These are phyloP conservation scores for Xylariaceae sp. DNA, from an alignment of 2,329 filamentous ascomycete species.

Conservation along the genomic window DNA sequence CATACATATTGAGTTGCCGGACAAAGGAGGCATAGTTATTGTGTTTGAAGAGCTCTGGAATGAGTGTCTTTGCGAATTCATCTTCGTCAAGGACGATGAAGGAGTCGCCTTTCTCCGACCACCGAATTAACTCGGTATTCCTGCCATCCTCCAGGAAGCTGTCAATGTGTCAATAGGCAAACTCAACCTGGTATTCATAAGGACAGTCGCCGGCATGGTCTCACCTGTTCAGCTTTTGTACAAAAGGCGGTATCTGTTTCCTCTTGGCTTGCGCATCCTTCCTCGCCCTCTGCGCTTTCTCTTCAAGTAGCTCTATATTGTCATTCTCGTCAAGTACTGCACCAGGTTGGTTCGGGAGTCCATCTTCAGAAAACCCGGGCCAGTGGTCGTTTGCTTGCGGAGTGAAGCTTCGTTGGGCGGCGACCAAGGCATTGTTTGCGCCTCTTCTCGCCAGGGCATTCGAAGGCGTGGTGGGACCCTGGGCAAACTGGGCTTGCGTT, in stretches of 20 bases:
- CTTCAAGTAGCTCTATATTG: conserved; percentile 74
- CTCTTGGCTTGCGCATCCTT: conserved; percentile 83
- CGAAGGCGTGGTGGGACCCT: conserved; percentile 31
- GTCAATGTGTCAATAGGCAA: conserved; percentile 1
- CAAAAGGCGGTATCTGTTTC: conserved; percentile 96
- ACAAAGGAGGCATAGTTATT: conserved; percentile 98
- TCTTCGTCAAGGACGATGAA: conserved; percentile 97
- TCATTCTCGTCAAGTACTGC: conserved; percentile 53
- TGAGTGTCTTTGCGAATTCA: conserved; percentile 93
- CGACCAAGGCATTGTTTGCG: conserved; percentile 47
- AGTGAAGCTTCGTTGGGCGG: conserved; percentile 23
- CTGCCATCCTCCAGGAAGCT: conserved; percentile 92
- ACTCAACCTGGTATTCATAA: neutral
- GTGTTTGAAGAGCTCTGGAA: conserved; percentile 98
- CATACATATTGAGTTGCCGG: conserved; percentile 92
- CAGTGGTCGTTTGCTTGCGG: conserved; percentile 30
- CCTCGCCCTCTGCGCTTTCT: conserved; percentile 76
- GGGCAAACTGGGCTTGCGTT: conserved; percentile 30
- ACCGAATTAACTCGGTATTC: conserved; percentile 91
- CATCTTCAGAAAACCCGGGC: conserved; percentile 39
- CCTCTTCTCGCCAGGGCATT: conserved; percentile 50
- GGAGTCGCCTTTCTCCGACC: conserved; percentile 94
- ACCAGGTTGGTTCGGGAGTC: conserved; percentile 32
- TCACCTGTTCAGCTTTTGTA: conserved; percentile 96
- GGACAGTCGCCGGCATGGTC: conserved; percentile 17